Evolutionary conservation across 1,284 basidiomycete genomes (phyloP).

Genomic region (Rhodotorula sp.): DNA sequence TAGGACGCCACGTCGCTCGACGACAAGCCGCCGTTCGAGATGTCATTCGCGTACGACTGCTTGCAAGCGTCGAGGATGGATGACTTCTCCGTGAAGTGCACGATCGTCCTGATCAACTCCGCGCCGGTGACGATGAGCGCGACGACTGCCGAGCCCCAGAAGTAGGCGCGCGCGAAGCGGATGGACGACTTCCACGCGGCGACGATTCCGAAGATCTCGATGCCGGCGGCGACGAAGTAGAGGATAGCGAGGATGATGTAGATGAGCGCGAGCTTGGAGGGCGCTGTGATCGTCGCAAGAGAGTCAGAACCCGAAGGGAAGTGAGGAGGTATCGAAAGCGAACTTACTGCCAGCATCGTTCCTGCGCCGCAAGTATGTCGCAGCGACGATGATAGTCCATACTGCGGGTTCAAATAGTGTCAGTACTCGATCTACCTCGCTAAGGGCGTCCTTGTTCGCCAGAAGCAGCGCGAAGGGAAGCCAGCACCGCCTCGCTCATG

Average conservation of each 20-base stretch:
- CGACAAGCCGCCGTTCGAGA: neutral
- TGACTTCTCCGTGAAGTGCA: conserved; percentile 28
- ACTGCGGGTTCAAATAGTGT: conserved; percentile 1
- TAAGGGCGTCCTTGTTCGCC: too few species aligned
- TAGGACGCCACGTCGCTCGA: neutral
- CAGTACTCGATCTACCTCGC: neutral
- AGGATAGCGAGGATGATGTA: conserved; percentile 34
- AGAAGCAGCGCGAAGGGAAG: neutral
- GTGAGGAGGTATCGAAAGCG: neutral
- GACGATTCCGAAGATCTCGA: conserved; percentile 29
- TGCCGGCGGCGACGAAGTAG: conserved; percentile 26
- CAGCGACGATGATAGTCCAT: conserved; percentile 22
- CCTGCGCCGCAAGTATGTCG: conserved; percentile 5
- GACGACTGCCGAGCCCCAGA: conserved; percentile 10
- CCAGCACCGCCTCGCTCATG: neutral
- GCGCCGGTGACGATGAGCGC: conserved; percentile 25
- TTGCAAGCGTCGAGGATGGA: conserved; percentile 16
- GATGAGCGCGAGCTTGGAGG: conserved; percentile 10
- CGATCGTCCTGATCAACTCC: conserved; percentile 21
- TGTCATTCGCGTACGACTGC: conserved; percentile 7
- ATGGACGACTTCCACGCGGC: conserved; percentile 20
- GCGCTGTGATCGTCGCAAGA: neutral
- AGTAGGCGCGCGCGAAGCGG: conserved; percentile 31
- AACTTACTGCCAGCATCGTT: conserved; percentile 13
- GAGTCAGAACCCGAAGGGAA: neutral